Conservation (phyloP, 148 eudicot species). For the Oxyria digyna region DNA sequence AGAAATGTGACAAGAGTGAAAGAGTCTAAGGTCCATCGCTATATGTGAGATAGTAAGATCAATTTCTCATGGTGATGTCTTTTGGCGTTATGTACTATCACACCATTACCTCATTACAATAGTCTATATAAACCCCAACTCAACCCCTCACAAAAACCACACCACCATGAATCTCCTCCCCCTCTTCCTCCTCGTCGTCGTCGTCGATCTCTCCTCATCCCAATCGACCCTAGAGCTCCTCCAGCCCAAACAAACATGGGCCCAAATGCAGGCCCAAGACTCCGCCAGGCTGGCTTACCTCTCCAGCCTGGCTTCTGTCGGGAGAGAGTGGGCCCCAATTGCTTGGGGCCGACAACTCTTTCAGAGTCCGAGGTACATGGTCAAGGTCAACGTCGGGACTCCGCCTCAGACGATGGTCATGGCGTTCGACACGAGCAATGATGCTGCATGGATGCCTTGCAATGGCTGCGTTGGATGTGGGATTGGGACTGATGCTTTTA, state of each 20-base stretch:
- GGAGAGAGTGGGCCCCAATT: slow-evolving; percentile 39
- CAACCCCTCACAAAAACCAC: not conserved
- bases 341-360: slow-evolving; percentile 52
- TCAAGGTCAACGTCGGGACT: slow-evolving; percentile 60
- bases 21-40: too few relatives aligned
- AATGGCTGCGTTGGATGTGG: slow-evolving; percentile 65
- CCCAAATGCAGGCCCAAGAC: slow-evolving; percentile 44
- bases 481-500: slow-evolving; percentile 28
- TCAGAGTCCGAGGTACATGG: slow-evolving; percentile 69
- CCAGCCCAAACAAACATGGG: slow-evolving; percentile 58
- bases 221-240: slow-evolving; percentile 36
- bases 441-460: slow-evolving; percentile 80
- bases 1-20: too few relatives aligned
- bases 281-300: slow-evolving; percentile 42
- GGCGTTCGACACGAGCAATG: slow-evolving; percentile 81
- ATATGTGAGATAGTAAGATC: too few relatives aligned
- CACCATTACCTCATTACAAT: too few relatives aligned
- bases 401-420: slow-evolving; percentile 58
- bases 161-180: slow-evolving; percentile 6
- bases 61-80: too few relatives aligned
- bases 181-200: slow-evolving; percentile 16
- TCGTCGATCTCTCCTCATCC: slow-evolving; percentile 15
- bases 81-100: too few relatives aligned
- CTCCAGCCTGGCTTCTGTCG: slow-evolving; percentile 41
- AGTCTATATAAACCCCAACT: not conserved